Percentiles rank a stretch among this genome's conserved stretches.
These are phyloP conservation scores for Phytopythium chamaehyphon DNA, from an alignment of 352 stramenopile species.

Conservation along the genomic window DNA sequence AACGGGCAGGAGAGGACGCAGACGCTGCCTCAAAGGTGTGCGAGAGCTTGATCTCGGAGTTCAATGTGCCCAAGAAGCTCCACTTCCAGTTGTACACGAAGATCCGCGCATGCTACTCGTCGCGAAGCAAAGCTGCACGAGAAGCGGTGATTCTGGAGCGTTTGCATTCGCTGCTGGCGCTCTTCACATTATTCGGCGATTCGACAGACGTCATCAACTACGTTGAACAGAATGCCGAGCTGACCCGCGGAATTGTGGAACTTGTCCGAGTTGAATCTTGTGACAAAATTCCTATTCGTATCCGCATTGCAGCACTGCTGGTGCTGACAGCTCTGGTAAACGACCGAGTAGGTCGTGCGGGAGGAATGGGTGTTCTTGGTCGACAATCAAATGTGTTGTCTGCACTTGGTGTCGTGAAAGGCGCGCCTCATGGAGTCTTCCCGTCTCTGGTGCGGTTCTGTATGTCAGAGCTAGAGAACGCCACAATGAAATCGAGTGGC, in stretches of 20 bases:
- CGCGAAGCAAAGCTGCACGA: conserved; percentile 18
- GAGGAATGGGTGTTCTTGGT: conserved; percentile 62
- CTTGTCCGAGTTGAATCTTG: conserved; percentile 69
- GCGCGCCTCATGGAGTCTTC: conserved; percentile 74
- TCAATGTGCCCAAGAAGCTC: conserved; percentile 52
- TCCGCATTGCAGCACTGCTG: conserved; percentile 59
- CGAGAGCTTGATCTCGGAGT: conserved; percentile 47
- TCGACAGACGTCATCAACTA: conserved; percentile 73
- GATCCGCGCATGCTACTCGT: conserved; percentile 44
- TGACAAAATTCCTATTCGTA: conserved; percentile 49
- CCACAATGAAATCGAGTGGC: conserved; percentile 10
- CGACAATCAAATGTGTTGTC: conserved; percentile 79
- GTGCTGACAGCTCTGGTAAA: conserved; percentile 79
- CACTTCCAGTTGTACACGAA: conserved; percentile 73
- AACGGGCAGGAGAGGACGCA: conserved; percentile 9
- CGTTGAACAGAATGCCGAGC: conserved; percentile 71
- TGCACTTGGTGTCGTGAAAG: conserved; percentile 73
- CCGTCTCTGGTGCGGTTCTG: conserved; percentile 79
- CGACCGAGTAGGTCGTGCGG: conserved; percentile 59
- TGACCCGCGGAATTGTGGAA: conserved; percentile 69
- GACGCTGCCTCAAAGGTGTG: conserved; percentile 30
- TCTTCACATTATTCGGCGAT: conserved; percentile 79
- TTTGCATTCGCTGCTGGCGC: conserved; percentile 56
- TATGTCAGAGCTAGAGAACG: conserved; percentile 59
- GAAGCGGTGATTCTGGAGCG: conserved; percentile 67